Conservation (phyloP, 257 asterid genomes). For the Handroanthus guayacan region DNA sequence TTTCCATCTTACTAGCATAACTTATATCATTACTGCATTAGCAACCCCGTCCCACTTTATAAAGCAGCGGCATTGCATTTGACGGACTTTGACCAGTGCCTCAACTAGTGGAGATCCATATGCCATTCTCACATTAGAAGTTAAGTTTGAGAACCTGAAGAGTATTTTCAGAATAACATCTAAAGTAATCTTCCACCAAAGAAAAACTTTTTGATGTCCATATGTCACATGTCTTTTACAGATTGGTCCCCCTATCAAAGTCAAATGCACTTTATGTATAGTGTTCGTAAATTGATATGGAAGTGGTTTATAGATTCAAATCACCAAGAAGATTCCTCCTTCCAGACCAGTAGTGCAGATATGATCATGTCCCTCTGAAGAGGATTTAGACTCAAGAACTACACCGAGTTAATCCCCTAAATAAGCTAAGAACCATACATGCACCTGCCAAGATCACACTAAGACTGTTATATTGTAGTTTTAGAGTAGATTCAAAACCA, state of each 20-base stretch:
- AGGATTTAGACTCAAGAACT: not conserved
- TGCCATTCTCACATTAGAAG: no score
- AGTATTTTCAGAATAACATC: not conserved
- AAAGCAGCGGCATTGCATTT: not conserved
- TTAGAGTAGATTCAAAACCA: slow-evolving; percentile 11
- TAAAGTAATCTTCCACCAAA: not conserved
- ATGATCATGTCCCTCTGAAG: not conserved
- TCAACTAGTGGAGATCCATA: no score
- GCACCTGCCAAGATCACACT: not conserved
- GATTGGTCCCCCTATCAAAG: not conserved
- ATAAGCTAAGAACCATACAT: not conserved
- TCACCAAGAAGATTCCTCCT: not conserved
- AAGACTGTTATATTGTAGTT: not conserved
- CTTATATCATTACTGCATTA: not conserved
- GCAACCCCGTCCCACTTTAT: not conserved
- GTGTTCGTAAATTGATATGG: not conserved
- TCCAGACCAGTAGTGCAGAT: not conserved
- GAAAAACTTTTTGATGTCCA: not conserved
- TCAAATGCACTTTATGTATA: not conserved
- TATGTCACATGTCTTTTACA: not conserved
- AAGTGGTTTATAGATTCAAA: slow-evolving; percentile 10
- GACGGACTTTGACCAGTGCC: not conserved
- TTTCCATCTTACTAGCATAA: not conserved
- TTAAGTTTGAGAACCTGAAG: not conserved
- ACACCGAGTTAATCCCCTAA: not conserved